Evolutionary conservation across 2,329 filamentous ascomycete genomes (phyloP).

Genomic region (Monilinia laxa): DNA sequence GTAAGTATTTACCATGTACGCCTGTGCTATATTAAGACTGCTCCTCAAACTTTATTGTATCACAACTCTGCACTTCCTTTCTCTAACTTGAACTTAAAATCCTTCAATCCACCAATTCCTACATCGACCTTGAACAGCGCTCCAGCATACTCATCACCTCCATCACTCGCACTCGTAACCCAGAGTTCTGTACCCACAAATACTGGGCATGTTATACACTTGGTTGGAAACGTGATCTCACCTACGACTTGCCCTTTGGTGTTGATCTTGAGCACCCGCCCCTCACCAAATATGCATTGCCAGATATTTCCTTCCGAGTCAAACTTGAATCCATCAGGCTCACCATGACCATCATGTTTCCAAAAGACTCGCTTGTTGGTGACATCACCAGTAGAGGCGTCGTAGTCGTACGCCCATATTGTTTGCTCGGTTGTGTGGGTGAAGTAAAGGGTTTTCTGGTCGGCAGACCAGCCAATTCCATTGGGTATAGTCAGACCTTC

Average conservation of each 20-base stretch:
- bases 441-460: constrained; percentile 68
- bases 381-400: constrained; percentile 60
- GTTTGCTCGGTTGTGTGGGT: constrained; percentile 72
- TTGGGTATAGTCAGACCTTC: constrained; percentile 76
- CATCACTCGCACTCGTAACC: constrained; percentile 73
- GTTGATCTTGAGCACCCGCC: constrained; percentile 69
- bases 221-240: constrained; percentile 73
- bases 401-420: constrained; percentile 75
- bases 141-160: constrained; percentile 65
- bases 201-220: constrained; percentile 75
- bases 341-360: constrained; percentile 61
- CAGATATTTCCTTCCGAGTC: constrained; percentile 85
- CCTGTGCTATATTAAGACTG: not conserved
- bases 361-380: constrained; percentile 69
- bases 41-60: not conserved
- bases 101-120: constrained; percentile 62
- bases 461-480: constrained; percentile 75
- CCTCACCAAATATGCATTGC: constrained; percentile 81
- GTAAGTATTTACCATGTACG: not conserved
- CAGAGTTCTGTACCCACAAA: constrained; percentile 75
- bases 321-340: constrained; percentile 81
- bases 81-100: constrained; percentile 59
- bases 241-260: constrained; percentile 69
- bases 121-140: constrained; percentile 76
- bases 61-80: constrained; percentile 20